Base-by-base conservation (phyloP, 768 basidiomycete species). In the Serendipita sp. region DNA sequence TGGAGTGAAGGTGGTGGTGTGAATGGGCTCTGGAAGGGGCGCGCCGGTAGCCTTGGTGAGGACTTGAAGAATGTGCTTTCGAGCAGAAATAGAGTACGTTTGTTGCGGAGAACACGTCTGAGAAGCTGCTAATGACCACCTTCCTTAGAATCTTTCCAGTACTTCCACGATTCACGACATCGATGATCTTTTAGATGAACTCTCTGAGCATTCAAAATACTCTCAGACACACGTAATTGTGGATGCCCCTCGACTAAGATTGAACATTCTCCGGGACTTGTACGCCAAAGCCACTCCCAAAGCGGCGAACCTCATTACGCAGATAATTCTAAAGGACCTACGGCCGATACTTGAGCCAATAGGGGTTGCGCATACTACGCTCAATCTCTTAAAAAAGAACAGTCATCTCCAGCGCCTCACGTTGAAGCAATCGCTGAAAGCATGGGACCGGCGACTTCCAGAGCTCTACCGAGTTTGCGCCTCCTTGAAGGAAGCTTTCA, bases 251-350 rank as follows among this genome's bases (percentile, higher is more conserved):
- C 74, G 74, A 2, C 67, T 73, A 0, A 71, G 70, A 38, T 61
- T 58, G 14, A 65, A 64, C 0, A 77, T 83, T 63, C 74, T 92
- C 1, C 73, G 74, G n/a, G 71, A 74, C 16, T 76, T 94, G 2
- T 92, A 82, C 65, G 75, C 76, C 42, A 71, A 75, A 2, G 73
- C 91, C 9, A 75, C 82, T 1, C 82, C 90, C 0, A 71, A 72
- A 11, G 85, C 88, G 42, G 79, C 85, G 1, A 76, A 81, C 0
- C 79, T 85, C 65, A 74, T 94, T 53, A 86, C 87, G 0, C 93
- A 97, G 68, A 85, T 95, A 65, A 87, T 97, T 64, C 79, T 95
- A 38, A 88, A 87, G 65, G 93, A 97, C 70, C 74, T 97, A 0
- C 80, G 84, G 30, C 90, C 91, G 5, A 70, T 94, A 1, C 70